phyloP scores from a whole-genome alignment of 768 basidiomycete genomes.

The Hericium erinaceus region DNA sequence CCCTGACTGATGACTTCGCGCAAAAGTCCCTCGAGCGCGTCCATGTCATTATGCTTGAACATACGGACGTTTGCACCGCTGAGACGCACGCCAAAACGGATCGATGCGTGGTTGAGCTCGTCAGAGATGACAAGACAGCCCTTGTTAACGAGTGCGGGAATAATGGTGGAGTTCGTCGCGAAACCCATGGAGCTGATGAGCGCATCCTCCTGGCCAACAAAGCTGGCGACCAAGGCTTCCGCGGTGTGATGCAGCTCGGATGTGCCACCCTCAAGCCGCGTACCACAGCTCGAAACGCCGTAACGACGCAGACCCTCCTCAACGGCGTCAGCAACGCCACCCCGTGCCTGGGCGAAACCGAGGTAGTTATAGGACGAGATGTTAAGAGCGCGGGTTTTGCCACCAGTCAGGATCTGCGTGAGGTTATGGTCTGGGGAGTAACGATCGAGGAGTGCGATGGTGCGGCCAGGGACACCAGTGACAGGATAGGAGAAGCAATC shows the following conservation, averaged over 20 bases:
- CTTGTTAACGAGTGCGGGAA: conserved; percentile 84
- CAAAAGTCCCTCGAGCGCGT: conserved; percentile 67
- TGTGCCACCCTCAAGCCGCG: conserved; percentile 79
- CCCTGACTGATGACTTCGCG: conserved; percentile 93
- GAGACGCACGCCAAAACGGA: conserved; percentile 84
- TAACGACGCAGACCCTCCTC: conserved; percentile 76
- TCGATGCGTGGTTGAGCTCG: conserved; percentile 93
- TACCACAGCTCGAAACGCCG: conserved; percentile 68
- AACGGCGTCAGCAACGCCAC: conserved; percentile 91
- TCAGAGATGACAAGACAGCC: conserved; percentile 95
- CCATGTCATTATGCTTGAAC: conserved; percentile 98
- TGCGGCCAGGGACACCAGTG: conserved; percentile 93
- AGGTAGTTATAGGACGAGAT: conserved; percentile 99
- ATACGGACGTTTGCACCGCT: conserved; percentile 83
- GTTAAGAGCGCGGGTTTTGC: conserved; percentile 82
- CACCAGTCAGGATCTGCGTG: conserved; percentile 69
- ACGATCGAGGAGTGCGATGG: conserved; percentile 80
- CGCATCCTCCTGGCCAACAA: conserved; percentile 85
- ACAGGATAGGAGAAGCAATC: conserved; percentile 91
- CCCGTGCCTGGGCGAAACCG: conserved; percentile 89
- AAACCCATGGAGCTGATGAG: conserved; percentile 95
- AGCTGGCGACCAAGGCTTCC: conserved; percentile 84
- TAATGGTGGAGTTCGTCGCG: conserved; percentile 87
- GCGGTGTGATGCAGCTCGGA: conserved; percentile 72
- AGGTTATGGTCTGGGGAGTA: conserved; percentile 74